phyloP scores from a whole-genome alignment of 129 eudicot species.

The Tanacetum coccineum region DNA sequence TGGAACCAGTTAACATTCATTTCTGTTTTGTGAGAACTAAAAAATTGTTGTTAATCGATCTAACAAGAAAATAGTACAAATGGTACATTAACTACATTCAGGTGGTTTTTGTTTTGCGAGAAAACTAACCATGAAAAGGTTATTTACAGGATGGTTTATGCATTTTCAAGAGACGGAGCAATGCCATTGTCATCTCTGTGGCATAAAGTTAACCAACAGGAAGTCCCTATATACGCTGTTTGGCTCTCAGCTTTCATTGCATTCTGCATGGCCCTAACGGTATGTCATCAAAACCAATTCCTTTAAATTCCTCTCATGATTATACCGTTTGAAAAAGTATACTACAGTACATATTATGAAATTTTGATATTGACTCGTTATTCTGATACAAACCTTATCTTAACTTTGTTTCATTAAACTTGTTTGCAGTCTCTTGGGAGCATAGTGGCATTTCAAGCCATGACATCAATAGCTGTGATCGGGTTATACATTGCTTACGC shows the following conservation, averaged over 20 bases:
- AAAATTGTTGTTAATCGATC: too few relatives aligned
- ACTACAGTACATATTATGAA: neutral
- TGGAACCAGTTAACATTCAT: too few relatives aligned
- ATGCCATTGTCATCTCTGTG: slow-evolving; percentile 88
- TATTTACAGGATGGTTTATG: slow-evolving; percentile 82
- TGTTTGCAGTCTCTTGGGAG: slow-evolving; percentile 89
- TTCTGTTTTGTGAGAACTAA: too few relatives aligned
- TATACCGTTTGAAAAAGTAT: neutral
- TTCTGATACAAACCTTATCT: neutral
- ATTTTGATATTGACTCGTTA: neutral
- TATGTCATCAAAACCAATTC: slow-evolving; percentile 33
- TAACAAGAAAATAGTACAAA: neutral
- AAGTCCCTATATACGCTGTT: slow-evolving; percentile 90
- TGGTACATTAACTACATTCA: neutral
- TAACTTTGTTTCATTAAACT: neutral
- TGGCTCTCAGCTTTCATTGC: slow-evolving; percentile 85
- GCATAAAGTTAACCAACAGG: slow-evolving; percentile 89
- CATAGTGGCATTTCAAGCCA: slow-evolving; percentile 95
- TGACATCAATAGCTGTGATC: slow-evolving; percentile 95
- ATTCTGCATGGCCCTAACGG: slow-evolving; percentile 99
- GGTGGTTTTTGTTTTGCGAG: neutral
- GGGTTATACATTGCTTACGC: slow-evolving; percentile 97
- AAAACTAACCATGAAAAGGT: slow-evolving; percentile 10
- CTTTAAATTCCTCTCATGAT: neutral
- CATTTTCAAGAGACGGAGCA: slow-evolving; percentile 98